These are phyloP conservation scores for Clathrospora elynae DNA, from an alignment of 2,329 filamentous ascomycete species.

Conservation along the genomic window DNA sequence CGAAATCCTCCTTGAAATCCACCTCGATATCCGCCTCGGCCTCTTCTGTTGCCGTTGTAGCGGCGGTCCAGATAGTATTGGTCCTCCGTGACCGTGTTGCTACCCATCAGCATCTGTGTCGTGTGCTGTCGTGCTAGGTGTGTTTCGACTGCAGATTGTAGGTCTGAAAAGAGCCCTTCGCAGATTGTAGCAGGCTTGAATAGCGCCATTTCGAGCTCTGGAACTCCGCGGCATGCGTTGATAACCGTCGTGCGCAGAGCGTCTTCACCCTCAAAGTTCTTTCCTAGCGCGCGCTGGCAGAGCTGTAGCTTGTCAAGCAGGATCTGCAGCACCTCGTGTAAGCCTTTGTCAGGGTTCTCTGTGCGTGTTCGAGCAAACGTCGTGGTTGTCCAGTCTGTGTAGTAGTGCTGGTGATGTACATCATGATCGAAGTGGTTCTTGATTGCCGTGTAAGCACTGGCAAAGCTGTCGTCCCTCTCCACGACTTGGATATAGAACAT, in stretches of 20 bases:
- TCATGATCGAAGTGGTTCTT: no score
- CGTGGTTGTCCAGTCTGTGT: background rate
- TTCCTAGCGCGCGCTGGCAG: background rate
- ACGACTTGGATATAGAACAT: no score
- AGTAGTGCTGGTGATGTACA: background rate
- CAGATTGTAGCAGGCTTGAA: background rate
- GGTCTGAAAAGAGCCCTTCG: background rate
- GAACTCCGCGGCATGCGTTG: background rate
- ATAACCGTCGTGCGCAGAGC: background rate
- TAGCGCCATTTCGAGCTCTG: background rate
- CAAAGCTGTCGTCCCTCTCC: no score
- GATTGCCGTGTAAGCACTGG: no score
- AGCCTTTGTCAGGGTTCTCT: conserved; percentile 2
- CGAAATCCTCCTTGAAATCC: no score
- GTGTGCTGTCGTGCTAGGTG: background rate
- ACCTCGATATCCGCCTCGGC: background rate
- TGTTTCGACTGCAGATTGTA: background rate
- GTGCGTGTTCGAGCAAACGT: background rate
- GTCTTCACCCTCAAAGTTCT: background rate
- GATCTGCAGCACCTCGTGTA: conserved; percentile 2
- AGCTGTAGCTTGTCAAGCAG: conserved; percentile 5
- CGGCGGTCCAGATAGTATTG: background rate
- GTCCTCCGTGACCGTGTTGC: background rate
- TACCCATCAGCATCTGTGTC: background rate
- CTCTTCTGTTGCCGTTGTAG: background rate